Evolutionary conservation across 2,329 filamentous ascomycete species (phyloP).

Genomic region (Pseudocercospora fuligena): DNA sequence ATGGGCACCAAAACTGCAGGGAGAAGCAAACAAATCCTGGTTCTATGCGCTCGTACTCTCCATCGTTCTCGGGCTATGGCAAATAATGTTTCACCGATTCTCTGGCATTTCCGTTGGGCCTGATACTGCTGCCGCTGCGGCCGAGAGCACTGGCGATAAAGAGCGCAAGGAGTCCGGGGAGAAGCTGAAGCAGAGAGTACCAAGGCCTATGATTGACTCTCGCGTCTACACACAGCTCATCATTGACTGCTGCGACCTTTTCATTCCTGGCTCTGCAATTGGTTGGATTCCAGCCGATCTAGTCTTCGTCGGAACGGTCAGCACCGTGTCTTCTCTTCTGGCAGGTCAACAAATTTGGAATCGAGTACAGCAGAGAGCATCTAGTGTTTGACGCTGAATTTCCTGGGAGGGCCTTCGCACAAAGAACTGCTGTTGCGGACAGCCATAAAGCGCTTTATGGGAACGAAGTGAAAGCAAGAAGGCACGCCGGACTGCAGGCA

Average conservation of each 20-base stretch:
- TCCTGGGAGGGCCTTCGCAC: no score
- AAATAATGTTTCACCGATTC: slow-evolving; percentile 39
- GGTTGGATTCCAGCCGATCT: slow-evolving; percentile 63
- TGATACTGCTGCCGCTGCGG: not conserved
- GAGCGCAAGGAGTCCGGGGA: not conserved
- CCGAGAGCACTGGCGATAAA: not conserved
- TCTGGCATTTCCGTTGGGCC: not conserved
- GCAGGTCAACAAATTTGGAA: slow-evolving; percentile 66
- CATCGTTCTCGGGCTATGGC: slow-evolving; percentile 50
- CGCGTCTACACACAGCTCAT: slow-evolving; percentile 51
- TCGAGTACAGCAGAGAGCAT: slow-evolving; percentile 28
- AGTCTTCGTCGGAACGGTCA: slow-evolving; percentile 61
- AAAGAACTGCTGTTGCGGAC: no score
- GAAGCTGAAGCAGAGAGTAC: not conserved
- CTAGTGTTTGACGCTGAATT: not conserved
- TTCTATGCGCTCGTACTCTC: slow-evolving; percentile 63
- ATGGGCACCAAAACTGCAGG: slow-evolving; percentile 54
- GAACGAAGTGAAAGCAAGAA: no score
- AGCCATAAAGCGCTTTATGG: no score
- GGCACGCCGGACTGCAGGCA: no score
- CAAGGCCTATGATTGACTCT: not conserved
- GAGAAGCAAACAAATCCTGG: slow-evolving; percentile 73
- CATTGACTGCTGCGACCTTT: slow-evolving; percentile 65
- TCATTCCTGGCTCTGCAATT: slow-evolving; percentile 64
- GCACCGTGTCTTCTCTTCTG: slow-evolving; percentile 66